phyloP scores from a whole-genome alignment of 2,329 filamentous ascomycete genomes.

The Ceratocystis cacaofunesta region DNA sequence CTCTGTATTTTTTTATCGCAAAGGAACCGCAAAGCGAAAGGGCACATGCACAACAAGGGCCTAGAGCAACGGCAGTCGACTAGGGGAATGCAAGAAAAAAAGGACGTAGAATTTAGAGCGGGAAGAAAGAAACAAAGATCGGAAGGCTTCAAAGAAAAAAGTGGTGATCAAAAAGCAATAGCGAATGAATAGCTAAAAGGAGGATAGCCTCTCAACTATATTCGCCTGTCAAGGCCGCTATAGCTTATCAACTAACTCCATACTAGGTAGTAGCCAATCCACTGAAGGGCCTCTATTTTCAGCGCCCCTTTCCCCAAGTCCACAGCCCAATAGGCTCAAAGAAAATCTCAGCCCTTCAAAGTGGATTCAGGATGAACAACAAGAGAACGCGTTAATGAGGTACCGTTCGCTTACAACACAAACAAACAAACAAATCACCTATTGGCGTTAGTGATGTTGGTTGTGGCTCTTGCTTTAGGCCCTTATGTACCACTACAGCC shows the following conservation, averaged over 20 bases:
- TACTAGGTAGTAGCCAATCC: neutral
- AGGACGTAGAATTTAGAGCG: neutral
- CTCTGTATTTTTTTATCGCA: conserved; percentile 2
- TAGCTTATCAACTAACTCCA: neutral
- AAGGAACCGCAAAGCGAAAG: neutral
- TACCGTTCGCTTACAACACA: neutral
- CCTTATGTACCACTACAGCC: neutral
- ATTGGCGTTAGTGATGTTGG: neutral
- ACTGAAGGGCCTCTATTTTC: neutral
- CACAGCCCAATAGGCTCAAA: neutral
- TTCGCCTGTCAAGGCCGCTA: neutral
- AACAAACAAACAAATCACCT: neutral
- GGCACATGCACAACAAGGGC: neutral
- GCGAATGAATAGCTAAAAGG: neutral
- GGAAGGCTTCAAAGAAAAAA: neutral
- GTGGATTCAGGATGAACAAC: neutral
- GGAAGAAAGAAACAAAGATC: neutral
- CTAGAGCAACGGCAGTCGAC: neutral
- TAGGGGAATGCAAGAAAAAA: neutral
- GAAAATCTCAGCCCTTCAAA: neutral
- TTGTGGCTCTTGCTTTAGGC: neutral
- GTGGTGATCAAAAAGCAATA: neutral
- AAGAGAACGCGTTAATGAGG: neutral
- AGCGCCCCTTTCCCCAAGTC: neutral
- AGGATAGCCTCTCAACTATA: no score